Base-by-base conservation (phyloP, 768 basidiomycete genomes). In the Paxillus involutus region DNA sequence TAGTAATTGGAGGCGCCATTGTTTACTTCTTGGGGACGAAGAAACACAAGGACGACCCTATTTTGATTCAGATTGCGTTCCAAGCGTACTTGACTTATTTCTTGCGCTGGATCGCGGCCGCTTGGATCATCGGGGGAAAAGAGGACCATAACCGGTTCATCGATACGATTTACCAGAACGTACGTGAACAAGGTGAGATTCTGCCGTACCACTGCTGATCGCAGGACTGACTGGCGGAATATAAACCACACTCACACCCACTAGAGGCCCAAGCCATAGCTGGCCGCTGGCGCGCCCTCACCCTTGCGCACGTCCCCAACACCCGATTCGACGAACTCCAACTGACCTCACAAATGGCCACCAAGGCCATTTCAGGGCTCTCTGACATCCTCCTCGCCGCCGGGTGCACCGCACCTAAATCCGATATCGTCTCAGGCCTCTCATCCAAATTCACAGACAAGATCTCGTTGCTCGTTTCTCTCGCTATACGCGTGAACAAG, bases 401-500 rank as follows among this genome's bases (percentile, higher is more conserved):
- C 1, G 67, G 70, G n/a, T 70, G 70, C 40, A 47, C 47, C 2
- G 51, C 60, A 0, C 47, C 55, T 16, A 60, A 56, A 51, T 17
- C 55, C 1, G 63, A 68, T 13, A 63, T 81, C 5, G 70, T 73
- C 17, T 71, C 75, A 4, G 68, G 71, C 7, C 67, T 84, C 46
- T 65, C 69, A 9, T 61, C 69, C 5, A 73, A 72, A 26, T 85
- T 84, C 58, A 67, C 70, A 1, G 75, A 73, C 0, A 74, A 75
- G 13, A 69, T 85, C 24, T 60, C 63, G 14, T 62, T 70, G 12
- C 70, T 85, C 35, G 74, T 79, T 35, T 71, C 74, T 19, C 63
- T 74, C 6, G 80, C 83, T 2, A 70, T 79, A 52, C 72, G 72
- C 8, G 66, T 86, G 52, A 83, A 83, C 52, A 69, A 69, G 58